phyloP scores from a whole-genome alignment of 1,139 yeast genomes.

The Hansenula lynferdii region DNA sequence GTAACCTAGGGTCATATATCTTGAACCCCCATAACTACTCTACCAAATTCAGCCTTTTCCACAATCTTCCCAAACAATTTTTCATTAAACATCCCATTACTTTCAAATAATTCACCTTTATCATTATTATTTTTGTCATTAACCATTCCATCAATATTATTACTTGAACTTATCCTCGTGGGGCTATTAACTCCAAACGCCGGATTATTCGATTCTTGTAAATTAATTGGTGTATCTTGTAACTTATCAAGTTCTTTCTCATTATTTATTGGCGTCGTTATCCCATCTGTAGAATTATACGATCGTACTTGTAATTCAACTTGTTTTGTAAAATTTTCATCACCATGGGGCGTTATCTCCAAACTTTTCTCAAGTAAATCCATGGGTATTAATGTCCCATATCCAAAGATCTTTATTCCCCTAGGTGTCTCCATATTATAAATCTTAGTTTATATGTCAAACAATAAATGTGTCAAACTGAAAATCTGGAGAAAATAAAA shows the following conservation, averaged over 20 bases:
- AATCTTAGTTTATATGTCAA: neutral
- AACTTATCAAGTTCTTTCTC: neutral
- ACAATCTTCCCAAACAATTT: conserved; percentile 9
- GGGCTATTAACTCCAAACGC: conserved; percentile 7
- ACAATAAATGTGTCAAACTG: too few relatives aligned
- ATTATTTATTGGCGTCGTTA: neutral
- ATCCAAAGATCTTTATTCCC: conserved; percentile 18
- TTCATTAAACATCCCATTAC: conserved; percentile 4
- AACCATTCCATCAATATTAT: conserved; percentile 4
- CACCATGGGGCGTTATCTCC: neutral
- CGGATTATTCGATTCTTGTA: neutral
- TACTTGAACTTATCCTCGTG: conserved; percentile 10
- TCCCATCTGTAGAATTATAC: neutral
- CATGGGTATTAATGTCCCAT: conserved; percentile 17
- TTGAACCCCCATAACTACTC: conserved; percentile 16
- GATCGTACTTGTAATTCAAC: neutral
- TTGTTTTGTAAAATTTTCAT: neutral
- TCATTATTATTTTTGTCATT: neutral
- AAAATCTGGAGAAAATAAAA: too few relatives aligned
- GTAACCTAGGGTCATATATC: conserved; percentile 6
- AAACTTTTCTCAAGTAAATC: conserved; percentile 3
- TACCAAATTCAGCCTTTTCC: conserved; percentile 14
- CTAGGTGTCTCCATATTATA: conserved; percentile 3
- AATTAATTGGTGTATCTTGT: neutral
- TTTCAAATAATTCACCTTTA: neutral